phyloP scores from a whole-genome alignment of 192 early-diverging fungal species.

The Pecoramyces ruminantium region DNA sequence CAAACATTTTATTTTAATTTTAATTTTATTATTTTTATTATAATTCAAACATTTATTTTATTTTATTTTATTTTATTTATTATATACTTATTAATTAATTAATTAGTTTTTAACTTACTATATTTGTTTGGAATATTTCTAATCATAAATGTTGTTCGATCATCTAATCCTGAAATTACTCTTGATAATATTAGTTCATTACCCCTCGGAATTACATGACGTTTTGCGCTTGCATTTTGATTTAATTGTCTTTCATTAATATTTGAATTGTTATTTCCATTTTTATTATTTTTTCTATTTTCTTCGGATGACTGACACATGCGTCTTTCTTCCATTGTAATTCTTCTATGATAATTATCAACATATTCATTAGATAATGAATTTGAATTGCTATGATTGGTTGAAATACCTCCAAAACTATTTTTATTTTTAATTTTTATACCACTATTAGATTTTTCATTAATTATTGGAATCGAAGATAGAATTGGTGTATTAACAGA shows the following conservation, averaged over 20 bases:
- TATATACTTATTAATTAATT: no score
- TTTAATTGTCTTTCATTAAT: not conserved
- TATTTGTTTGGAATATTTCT: constrained; percentile 79
- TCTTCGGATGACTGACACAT: not conserved
- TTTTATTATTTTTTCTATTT: not conserved
- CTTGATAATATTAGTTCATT: not conserved
- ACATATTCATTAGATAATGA: not conserved
- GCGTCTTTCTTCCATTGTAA: not conserved
- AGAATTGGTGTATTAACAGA: not conserved
- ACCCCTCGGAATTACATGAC: not conserved
- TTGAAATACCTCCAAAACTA: not conserved
- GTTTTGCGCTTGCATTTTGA: not conserved
- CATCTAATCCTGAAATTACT: constrained; percentile 19
- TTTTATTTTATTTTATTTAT: no score
- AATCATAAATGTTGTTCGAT: constrained; percentile 69
- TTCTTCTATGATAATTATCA: not conserved
- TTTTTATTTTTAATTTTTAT: not conserved
- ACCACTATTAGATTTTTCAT: not conserved
- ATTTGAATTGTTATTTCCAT: not conserved
- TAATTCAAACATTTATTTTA: no score
- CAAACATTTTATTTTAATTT: no score
- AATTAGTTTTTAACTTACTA: no score
- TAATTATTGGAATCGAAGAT: not conserved
- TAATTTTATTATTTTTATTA: no score
- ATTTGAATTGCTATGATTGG: not conserved